Percentiles rank a stretch among this genome's conserved stretches.
phyloP scores from a whole-genome alignment of 2,329 filamentous ascomycete species.

The Fusarium neocosmosporiellum region DNA sequence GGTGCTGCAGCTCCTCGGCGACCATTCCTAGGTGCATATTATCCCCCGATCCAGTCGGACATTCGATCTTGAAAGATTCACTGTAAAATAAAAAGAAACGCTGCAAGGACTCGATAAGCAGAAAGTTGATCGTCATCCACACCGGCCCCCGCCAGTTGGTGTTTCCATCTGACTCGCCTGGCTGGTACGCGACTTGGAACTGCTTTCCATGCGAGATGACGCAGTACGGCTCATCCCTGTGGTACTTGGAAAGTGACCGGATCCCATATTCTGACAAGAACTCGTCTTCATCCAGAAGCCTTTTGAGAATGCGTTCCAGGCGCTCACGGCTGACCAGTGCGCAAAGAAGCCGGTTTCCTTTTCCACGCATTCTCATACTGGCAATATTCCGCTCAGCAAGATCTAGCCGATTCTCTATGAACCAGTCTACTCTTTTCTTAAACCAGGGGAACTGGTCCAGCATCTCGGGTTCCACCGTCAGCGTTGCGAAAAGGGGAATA shows the following conservation, averaged over 20 bases:
- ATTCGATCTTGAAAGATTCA: constrained; percentile 87
- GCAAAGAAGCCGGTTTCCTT: constrained; percentile 87
- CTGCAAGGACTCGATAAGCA: constrained; percentile 93
- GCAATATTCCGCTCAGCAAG: constrained; percentile 94
- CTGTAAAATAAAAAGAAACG: constrained; percentile 98
- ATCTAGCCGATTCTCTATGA: constrained; percentile 87
- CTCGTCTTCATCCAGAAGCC: constrained; percentile 94
- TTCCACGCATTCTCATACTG: constrained; percentile 89
- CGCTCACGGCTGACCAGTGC: constrained; percentile 93
- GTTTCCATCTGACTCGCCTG: constrained; percentile 96
- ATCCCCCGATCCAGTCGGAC: constrained; percentile 93
- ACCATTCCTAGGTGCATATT: constrained; percentile 96
- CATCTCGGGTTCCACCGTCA: constrained; percentile 92
- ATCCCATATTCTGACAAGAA: constrained; percentile 93
- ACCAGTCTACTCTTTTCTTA: constrained; percentile 94
- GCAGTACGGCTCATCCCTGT: constrained; percentile 88
- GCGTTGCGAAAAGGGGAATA: constrained; percentile 91
- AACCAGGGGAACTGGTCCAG: constrained; percentile 92
- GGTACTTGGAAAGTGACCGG: constrained; percentile 89
- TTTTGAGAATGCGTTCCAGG: constrained; percentile 84
- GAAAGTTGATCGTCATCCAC: constrained; percentile 96
- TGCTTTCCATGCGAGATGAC: constrained; percentile 96
- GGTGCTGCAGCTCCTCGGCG: constrained; percentile 95
- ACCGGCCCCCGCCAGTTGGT: constrained; percentile 98
- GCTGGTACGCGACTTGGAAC: constrained; percentile 89